Evolutionary conservation across 73 alveolate species (phyloP).

Genomic region (Loxodes magnus): DNA sequence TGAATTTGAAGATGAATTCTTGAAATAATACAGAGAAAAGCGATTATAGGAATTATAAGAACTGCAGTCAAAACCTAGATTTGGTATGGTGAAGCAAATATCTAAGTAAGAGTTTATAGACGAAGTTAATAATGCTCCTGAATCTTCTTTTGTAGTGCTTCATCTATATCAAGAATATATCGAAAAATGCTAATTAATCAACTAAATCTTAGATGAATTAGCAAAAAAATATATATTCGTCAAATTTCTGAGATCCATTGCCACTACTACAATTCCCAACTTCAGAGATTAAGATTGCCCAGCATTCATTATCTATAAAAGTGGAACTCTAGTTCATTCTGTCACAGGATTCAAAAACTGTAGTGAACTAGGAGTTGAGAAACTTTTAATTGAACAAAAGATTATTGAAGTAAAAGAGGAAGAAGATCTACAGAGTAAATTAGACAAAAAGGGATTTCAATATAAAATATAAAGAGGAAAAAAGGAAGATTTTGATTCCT

Average conservation of each 20-base stretch:
- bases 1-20: slow-evolving; percentile 31
- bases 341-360: no score
- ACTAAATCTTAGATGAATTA: slow-evolving; percentile 28
- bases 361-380: no score
- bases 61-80: slow-evolving; percentile 43
- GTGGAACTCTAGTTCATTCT: slow-evolving; percentile 53
- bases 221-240: slow-evolving; percentile 55
- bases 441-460: no score
- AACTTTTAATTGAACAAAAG: no score
- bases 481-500: no score
- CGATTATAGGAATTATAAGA: slow-evolving; percentile 63
- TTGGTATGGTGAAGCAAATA: slow-evolving; percentile 54
- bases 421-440: no score
- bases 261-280: slow-evolving; percentile 65
- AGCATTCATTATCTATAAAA: slow-evolving; percentile 59
- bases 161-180: slow-evolving; percentile 65
- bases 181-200: slow-evolving; percentile 24
- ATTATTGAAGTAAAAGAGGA: no score
- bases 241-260: slow-evolving; percentile 63
- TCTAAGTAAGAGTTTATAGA: slow-evolving; percentile 59
- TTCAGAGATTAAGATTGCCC: slow-evolving; percentile 68
- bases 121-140: slow-evolving; percentile 73
- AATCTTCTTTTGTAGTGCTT: slow-evolving; percentile 60
- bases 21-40: slow-evolving; percentile 51
- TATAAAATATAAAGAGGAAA: no score